Base-by-base conservation (phyloP, 2,329 filamentous ascomycete genomes). In the Mycocentrospora acerina region DNA sequence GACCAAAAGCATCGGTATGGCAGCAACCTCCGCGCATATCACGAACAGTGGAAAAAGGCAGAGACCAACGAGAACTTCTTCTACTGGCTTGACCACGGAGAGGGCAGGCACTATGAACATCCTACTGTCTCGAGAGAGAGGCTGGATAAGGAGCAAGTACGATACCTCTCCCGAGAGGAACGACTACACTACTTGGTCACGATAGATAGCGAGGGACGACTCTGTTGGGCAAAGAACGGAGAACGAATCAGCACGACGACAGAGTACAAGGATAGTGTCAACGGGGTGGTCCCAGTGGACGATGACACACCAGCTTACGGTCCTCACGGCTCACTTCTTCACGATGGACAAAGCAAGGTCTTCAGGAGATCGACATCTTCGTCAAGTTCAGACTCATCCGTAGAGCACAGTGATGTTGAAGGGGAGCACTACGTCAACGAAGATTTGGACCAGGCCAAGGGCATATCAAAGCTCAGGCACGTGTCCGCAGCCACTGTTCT, bases 181-280 rank as follows among this genome's bases (percentile, higher is more conserved):
- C 77, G 90, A 7, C 75, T 86, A 62, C 78, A 86, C 49, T 96
- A 95, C 60, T 73, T 94, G 10, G 88, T 93, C 22, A 79, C 78
- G 27, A 81, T 95, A 10, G 87, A 94, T 55, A 60, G 70, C 0
- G 76, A 87, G 25, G 90, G 90, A 1, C 77, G 83, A 4, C 74
- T 95, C n/a, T 83, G 86, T 45, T 95, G 89, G 88, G 87, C 84
- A 1, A 94, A 93, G 70, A 90, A 93, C 55, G 83, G 83, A 1
- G 73, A 81, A 38, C 76, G 81, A 7, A 88, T 96, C 52, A 86
- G 86, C 60, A 95, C 90, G 0, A 84, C 82, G 2, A 78, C 79
- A 39, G 72, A 82, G 11, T 95, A 79, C 70, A 88, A 82, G 60
- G 90, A 95, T 67, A 91, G 86, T 48, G 76, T 91, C 14, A 76